A percentile compares a stretch with the other conserved stretches of the same genome.
These are phyloP conservation scores for Xerocomus potaroensis DNA, from an alignment of 768 basidiomycete species.

Conservation along the genomic window DNA sequence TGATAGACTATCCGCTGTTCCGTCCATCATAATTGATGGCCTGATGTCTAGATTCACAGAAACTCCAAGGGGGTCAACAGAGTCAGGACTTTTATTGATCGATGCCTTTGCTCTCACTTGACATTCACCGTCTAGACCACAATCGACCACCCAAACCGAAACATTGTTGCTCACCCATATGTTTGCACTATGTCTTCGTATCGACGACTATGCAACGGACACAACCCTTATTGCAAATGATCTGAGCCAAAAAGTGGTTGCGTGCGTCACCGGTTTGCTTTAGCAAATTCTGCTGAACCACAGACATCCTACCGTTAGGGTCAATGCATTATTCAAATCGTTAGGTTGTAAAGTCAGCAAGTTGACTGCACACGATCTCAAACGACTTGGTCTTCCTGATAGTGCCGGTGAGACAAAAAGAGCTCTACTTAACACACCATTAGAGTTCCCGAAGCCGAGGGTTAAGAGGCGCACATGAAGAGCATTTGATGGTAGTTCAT, in stretches of 20 bases:
- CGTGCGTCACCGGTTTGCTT: slow-evolving; percentile 45
- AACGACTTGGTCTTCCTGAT: slow-evolving; percentile 62
- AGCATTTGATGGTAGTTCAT: background rate
- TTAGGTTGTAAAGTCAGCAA: slow-evolving; percentile 73
- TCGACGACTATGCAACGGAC: slow-evolving; percentile 77
- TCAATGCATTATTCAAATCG: slow-evolving; percentile 69
- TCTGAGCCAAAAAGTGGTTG: slow-evolving; percentile 55
- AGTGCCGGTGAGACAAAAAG: slow-evolving; percentile 60
- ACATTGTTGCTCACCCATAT: slow-evolving; percentile 73
- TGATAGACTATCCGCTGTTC: slow-evolving; percentile 55
- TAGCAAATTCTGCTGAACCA: slow-evolving; percentile 1
- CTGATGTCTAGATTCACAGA: slow-evolving; percentile 81
- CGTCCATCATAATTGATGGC: slow-evolving; percentile 65
- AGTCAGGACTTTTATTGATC: slow-evolving; percentile 37
- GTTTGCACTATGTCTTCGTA: slow-evolving; percentile 72
- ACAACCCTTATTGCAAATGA: slow-evolving; percentile 66
- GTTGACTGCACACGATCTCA: slow-evolving; percentile 58
- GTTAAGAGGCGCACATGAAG: slow-evolving; percentile 28
- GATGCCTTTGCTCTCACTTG: background rate
- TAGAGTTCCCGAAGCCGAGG: slow-evolving; percentile 73
- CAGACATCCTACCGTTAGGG: slow-evolving; percentile 30
- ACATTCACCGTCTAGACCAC: slow-evolving; percentile 30
- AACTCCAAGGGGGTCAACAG: slow-evolving; percentile 57
- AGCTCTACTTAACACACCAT: slow-evolving; percentile 70
- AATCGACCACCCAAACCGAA: slow-evolving; percentile 63